Base-by-base conservation (phyloP, 2,329 filamentous ascomycete genomes). In the Arthrobotrys pseudoclavata region DNA sequence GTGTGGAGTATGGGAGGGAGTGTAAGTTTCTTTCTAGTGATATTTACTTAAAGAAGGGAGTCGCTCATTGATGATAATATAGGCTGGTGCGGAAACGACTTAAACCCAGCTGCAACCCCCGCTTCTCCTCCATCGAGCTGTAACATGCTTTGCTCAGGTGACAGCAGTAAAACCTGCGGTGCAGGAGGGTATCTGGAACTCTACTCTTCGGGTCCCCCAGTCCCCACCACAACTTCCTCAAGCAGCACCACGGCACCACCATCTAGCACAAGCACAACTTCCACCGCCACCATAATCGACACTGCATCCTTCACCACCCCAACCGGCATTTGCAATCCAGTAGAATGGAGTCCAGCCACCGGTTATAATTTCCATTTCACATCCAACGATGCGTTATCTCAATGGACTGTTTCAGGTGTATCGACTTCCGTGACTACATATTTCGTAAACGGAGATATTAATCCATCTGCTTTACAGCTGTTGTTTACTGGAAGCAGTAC, bases 281-380 rank as follows among this genome's bases (percentile, higher is more conserved):
- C 34, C 7, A 53, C 40, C 9, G 48, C 31, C 1, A 50, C 61
- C n/a, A 64, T 42, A 12, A n/a, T 67, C 12, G 29, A 29, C 7
- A 22, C 47, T n/a, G 62, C 47, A n/a, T 7, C 42, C 6, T 67
- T 52, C 29, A 22, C 45, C 12, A 40, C 62, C 10, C 45, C 62
- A 24, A 42, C 63, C 15, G 63, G 34, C 3, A 18, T 3, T 6
- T 68, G 63, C 20, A 68, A 68, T 4, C 48, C 47, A 1, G 40
- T 68, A 20, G 48, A 55, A 45, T 42, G 31, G 48, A 50, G 40
- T 22, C 6, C 48, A 1, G 20, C 22, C 6, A 45, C 63, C 20
- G 63, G 63, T 20, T 68, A 68, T 31, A 55, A 68, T 18, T 68
- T 68, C 20, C 31, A 68, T 9, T 68, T 68, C 63, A 68, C 53